Conservation (phyloP, 306 rosid species). For the Inga oerstediana region DNA sequence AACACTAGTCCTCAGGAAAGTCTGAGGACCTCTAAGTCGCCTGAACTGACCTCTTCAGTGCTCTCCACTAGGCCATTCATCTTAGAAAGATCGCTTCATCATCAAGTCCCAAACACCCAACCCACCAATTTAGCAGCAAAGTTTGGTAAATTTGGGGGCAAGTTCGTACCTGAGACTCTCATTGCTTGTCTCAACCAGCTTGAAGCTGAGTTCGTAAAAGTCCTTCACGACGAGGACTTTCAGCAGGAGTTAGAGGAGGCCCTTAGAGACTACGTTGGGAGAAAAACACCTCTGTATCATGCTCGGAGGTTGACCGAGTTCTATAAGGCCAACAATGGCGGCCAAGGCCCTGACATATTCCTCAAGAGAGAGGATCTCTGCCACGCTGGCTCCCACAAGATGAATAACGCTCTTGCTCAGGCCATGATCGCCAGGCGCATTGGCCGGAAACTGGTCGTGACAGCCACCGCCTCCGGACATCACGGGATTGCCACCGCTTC, state of each 20-base stretch:
- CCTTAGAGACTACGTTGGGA: conserved; percentile 64
- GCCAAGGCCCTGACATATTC: conserved; percentile 69
- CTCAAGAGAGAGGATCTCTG: conserved; percentile 76
- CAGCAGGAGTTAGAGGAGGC: conserved; percentile 59
- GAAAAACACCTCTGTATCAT: conserved; percentile 71
- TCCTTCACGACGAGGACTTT: conserved; percentile 44
- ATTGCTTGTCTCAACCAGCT: conserved; percentile 46
- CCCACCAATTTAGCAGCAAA: conserved; percentile 32
- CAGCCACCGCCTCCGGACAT: not conserved
- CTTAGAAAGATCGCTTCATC: not conserved
- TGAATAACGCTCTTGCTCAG: conserved; percentile 79
- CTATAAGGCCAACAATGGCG: conserved; percentile 45
- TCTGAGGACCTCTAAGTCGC: not conserved
- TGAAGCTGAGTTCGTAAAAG: conserved; percentile 53
- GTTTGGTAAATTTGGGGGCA: conserved; percentile 80
- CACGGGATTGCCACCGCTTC: conserved; percentile 63
- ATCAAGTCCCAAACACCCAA: not conserved
- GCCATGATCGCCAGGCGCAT: conserved; percentile 71
- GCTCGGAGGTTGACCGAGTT: conserved; percentile 59
- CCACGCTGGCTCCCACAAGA: conserved; percentile 73
- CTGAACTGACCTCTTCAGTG: not conserved
- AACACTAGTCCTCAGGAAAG: not conserved
- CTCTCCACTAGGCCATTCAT: not conserved
- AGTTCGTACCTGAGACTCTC: conserved; percentile 64
- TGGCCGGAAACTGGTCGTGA: conserved; percentile 37